A percentile compares a stretch with the other conserved stretches of the same genome.
These are phyloP conservation scores for Suillus discolor DNA, from an alignment of 768 basidiomycete genomes.

Conservation along the genomic window DNA sequence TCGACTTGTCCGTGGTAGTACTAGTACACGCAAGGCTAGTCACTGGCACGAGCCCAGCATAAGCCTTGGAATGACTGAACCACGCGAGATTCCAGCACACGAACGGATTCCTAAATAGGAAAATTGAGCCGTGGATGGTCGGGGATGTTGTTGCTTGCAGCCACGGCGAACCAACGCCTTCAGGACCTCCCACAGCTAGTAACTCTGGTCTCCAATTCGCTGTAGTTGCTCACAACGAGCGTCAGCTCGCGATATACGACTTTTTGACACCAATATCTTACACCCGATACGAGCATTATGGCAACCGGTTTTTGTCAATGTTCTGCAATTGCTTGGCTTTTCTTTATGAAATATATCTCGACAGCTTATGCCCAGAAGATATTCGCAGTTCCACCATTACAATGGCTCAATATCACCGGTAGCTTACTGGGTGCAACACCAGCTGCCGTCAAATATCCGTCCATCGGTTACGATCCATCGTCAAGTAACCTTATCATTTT, in stretches of 20 bases:
- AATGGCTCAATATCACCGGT: slow-evolving; percentile 70
- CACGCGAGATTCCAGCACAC: slow-evolving; percentile 10
- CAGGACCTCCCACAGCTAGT: slow-evolving; percentile 1
- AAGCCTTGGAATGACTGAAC: not conserved
- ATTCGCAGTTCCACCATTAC: slow-evolving; percentile 45
- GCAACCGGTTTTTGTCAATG: slow-evolving; percentile 11
- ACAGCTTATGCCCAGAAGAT: slow-evolving; percentile 42
- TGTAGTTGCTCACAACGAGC: slow-evolving; percentile 30
- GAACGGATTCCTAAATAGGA: slow-evolving; percentile 10
- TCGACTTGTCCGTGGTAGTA: too few relatives aligned
- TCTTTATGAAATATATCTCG: slow-evolving; percentile 19
- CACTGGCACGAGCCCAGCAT: not conserved
- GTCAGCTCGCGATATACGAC: slow-evolving; percentile 21
- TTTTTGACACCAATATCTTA: slow-evolving; percentile 26
- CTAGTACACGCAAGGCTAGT: too few relatives aligned
- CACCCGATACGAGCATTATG: slow-evolving; percentile 22
- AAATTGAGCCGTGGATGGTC: slow-evolving; percentile 8
- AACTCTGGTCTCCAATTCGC: slow-evolving; percentile 15
- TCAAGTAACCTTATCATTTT: slow-evolving; percentile 69
- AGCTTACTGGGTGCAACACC: slow-evolving; percentile 54
- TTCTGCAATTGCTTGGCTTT: slow-evolving; percentile 17
- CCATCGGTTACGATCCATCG: slow-evolving; percentile 56
- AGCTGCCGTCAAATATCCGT: slow-evolving; percentile 69
- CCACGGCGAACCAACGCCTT: slow-evolving; percentile 17
- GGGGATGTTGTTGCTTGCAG: slow-evolving; percentile 11